A percentile compares a stretch with the other conserved stretches of the same genome.
phyloP scores from a whole-genome alignment of 176 grass and related monocot species.

The Cenchrus fungigraminus region DNA sequence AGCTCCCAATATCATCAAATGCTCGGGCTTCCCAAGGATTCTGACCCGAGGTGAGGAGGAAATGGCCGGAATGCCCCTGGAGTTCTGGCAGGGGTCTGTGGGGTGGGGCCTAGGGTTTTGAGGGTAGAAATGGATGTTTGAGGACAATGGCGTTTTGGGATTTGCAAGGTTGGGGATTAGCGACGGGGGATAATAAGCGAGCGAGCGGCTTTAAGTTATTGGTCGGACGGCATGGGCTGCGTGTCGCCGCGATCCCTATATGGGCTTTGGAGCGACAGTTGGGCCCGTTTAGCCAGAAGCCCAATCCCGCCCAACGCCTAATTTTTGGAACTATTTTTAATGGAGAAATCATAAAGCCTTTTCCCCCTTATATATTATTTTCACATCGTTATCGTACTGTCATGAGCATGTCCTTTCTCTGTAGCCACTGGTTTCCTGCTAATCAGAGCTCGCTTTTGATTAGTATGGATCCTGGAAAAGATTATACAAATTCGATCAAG shows the following conservation, averaged over 20 bases:
- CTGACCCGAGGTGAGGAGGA: background rate
- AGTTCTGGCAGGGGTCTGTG: background rate
- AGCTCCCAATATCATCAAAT: constrained; percentile 73
- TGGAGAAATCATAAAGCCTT: background rate
- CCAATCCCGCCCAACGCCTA: background rate
- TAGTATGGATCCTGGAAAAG: background rate
- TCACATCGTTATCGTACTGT: background rate
- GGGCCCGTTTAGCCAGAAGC: constrained; percentile 7
- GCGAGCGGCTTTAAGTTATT: constrained; percentile 34
- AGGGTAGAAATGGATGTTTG: background rate
- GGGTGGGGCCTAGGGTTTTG: constrained; percentile 8
- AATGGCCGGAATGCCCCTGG: constrained; percentile 29
- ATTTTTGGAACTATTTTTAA: background rate
- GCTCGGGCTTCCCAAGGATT: constrained; percentile 59
- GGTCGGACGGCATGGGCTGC: constrained; percentile 29
- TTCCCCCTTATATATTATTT: background rate
- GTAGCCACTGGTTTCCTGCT: background rate
- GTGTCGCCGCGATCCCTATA: constrained; percentile 42
- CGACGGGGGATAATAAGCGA: background rate
- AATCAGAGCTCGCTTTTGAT: background rate
- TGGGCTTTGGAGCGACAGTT: constrained; percentile 12
- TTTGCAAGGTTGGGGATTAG: constrained; percentile 69
- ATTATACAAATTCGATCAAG: background rate
- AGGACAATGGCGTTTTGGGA: constrained; percentile 30
- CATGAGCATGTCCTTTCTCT: background rate